Evolutionary conservation across 352 stramenopile genomes (phyloP), one percentile per base, ranked within the genome.

Genomic region (Globisporangium megalacanthum): DNA sequence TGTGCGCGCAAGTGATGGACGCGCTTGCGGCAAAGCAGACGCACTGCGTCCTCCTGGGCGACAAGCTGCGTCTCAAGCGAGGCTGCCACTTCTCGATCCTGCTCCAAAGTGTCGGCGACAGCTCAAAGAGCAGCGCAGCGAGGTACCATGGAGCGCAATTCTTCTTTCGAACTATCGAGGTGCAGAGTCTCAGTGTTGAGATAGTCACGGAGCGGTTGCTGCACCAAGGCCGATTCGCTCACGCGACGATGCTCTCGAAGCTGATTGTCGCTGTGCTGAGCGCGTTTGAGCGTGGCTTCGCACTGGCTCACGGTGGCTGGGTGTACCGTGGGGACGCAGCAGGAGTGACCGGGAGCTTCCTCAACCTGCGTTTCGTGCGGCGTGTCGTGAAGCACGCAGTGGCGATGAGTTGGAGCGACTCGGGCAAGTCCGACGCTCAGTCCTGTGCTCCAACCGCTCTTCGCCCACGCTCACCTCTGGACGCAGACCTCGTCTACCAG

Each of bases 1-100:
- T 88, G 3, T 90, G 80, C 44, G 58, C 66, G 5, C 75, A 86
- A 49, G 66, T 85, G 7, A 70, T 77, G 62, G 70, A 73, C 11
- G 57, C 37, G 0, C 47, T 86, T 0, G 59, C 61, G 2, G 65
- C 77, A 1, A 79, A 66, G 49, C 58, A 78, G 3, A 60, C 67
- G 0, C 71, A 83, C 35, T 83, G 73, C 25, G 54, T 54, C 9
- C 50, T 92, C 1, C 51, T 81, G 0, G 73, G 69, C 1, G 45
- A 54, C 10, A 82, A 74, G 47, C 13, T 90, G 14, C 70, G 70
- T 2, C 52, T 90, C 9, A 72, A 76, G 44, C 64, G 53, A 50
- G 78, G 82, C 10, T 58, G 70, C 20, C 65, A 88, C 22, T 86
- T 89, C 19, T 7, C 73, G 6, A 49, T 63, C 1, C 29, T 61